Conservation (phyloP, 768 basidiomycete species). For the Porphyrellus cyaneotinctus region DNA sequence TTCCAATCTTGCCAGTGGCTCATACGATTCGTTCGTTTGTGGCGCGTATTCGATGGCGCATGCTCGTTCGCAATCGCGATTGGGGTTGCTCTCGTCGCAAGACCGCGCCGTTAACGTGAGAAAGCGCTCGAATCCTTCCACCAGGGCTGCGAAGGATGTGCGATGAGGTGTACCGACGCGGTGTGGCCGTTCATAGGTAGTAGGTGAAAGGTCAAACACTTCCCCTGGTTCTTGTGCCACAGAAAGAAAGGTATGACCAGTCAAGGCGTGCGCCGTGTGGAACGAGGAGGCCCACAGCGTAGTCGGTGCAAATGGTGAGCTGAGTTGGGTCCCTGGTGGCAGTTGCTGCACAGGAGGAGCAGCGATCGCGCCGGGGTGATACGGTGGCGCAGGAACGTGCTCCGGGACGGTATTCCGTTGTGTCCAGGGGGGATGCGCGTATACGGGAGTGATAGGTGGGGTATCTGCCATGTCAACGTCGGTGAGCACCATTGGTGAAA, state of each 20-base stretch:
- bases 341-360: neutral
- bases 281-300: neutral
- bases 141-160: constrained; percentile 1
- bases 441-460: neutral
- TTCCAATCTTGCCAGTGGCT: neutral
- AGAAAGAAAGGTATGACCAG: neutral
- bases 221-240: neutral
- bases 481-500: neutral
- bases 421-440: neutral
- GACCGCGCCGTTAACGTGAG: neutral
- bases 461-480: constrained; percentile 17
- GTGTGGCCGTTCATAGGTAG: neutral
- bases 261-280: neutral
- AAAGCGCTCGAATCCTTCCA: constrained; percentile 7
- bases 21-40: neutral
- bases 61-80: neutral
- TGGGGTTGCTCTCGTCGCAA: neutral
- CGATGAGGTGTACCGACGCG: neutral
- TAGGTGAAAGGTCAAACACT: neutral
- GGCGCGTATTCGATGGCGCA: neutral
- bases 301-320: neutral
- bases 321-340: neutral
- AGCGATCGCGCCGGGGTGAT: neutral
- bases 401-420: constrained; percentile 1
- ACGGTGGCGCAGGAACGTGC: neutral